Evolutionary conservation across 2,329 filamentous ascomycete species (phyloP).

Genomic region (Diaporthe destruens): DNA sequence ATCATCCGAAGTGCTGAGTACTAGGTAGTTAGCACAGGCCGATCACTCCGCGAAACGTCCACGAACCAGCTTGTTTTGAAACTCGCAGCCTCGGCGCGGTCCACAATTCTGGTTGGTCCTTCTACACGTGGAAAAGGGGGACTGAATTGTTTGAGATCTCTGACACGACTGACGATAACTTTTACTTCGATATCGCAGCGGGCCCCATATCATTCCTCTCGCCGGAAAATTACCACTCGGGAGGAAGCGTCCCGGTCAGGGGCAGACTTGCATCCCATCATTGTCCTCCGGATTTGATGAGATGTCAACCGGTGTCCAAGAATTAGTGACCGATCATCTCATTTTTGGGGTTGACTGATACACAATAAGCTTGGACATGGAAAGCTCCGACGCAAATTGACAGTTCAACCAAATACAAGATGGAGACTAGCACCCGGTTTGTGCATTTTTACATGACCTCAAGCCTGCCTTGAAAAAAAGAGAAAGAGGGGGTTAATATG

Average conservation of each 20-base stretch:
- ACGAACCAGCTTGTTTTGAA: conserved; percentile 26
- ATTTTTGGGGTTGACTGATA: neutral
- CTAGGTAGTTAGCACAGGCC: conserved; percentile 10
- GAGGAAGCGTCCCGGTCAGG: conserved; percentile 4
- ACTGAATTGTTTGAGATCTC: conserved; percentile 24
- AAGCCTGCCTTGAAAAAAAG: no score
- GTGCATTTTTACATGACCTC: no score
- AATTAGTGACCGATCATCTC: neutral
- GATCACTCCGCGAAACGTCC: conserved; percentile 21
- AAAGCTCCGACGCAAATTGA: neutral
- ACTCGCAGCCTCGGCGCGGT: neutral
- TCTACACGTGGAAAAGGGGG: neutral
- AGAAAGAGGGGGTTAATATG: no score
- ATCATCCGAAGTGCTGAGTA: neutral
- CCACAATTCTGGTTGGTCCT: conserved; percentile 19
- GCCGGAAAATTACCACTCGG: neutral
- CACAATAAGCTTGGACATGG: no score
- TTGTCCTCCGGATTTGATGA: neutral
- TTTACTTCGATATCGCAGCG: neutral
- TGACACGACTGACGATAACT: conserved; percentile 1
- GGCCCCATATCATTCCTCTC: neutral
- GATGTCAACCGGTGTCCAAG: neutral
- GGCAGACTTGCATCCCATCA: conserved; percentile 3
- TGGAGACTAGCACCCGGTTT: no score
- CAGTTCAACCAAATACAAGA: neutral